Percentiles rank a stretch among this genome's conserved stretches.
These are phyloP conservation scores for Peribolospora baueri DNA, from an alignment of 768 basidiomycete species.

Conservation along the genomic window DNA sequence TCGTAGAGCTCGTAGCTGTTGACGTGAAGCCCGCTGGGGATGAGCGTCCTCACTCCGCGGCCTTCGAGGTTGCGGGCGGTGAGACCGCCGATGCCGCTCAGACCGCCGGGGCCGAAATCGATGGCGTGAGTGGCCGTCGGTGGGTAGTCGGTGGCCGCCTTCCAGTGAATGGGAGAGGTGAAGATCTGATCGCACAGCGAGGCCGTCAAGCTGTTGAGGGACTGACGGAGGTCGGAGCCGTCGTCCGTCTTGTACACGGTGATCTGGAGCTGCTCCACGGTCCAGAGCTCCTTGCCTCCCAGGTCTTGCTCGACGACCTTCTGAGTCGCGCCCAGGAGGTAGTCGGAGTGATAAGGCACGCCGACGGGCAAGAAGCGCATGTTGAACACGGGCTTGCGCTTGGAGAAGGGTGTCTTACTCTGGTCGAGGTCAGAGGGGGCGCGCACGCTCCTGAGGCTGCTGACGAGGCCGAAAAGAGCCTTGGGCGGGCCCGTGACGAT, in stretches of 20 bases:
- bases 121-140: constrained; percentile 74
- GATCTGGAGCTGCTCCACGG: constrained; percentile 39
- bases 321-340: constrained; percentile 48
- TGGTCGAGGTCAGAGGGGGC: constrained; percentile 74
- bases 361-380: constrained; percentile 84
- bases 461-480: constrained; percentile 82
- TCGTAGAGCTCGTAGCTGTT: constrained; percentile 49
- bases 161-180: constrained; percentile 75
- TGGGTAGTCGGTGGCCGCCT: constrained; percentile 60
- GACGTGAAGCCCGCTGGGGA: constrained; percentile 64
- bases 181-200: constrained; percentile 87
- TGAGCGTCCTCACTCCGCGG: constrained; percentile 68
- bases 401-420: constrained; percentile 76
- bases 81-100: constrained; percentile 75
- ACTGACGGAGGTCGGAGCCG: constrained; percentile 59
- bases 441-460: constrained; percentile 64
- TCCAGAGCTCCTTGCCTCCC: constrained; percentile 35
- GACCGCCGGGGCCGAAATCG: constrained; percentile 88
- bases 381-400: constrained; percentile 79
- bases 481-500: constrained; percentile 81
- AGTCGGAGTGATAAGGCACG: constrained; percentile 84
- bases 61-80: constrained; percentile 80
- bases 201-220: constrained; percentile 48
- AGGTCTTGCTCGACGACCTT: constrained; percentile 55
- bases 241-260: constrained; percentile 81